Percentiles rank a stretch among this genome's conserved stretches.
Conservation (phyloP, 2,329 filamentous ascomycete species). For the Colletotrichum chlorophyti region DNA sequence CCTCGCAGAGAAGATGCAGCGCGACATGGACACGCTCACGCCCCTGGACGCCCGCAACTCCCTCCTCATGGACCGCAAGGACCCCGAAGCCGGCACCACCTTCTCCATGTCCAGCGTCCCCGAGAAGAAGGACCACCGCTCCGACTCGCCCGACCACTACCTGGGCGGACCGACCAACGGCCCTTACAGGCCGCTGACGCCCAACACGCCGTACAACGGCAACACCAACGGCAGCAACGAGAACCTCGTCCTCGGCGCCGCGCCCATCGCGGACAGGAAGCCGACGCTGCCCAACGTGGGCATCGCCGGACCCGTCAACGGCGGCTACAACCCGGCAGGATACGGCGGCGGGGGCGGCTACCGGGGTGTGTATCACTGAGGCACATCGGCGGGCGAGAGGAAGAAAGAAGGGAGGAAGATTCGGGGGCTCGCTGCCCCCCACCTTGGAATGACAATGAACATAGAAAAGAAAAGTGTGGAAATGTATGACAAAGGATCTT, state of each 20-base stretch:
- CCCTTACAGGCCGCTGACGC: conserved; percentile 46
- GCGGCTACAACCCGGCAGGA: conserved; percentile 8
- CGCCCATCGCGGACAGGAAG: conserved; percentile 43
- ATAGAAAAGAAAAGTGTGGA: conserved; percentile 21
- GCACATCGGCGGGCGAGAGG: neutral
- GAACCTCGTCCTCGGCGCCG: conserved; percentile 46
- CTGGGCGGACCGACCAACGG: conserved; percentile 28
- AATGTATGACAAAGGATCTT: conserved; percentile 22
- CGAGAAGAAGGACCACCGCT: conserved; percentile 39
- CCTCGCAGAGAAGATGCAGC: conserved; percentile 72
- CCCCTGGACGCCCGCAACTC: conserved; percentile 88
- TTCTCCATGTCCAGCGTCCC: conserved; percentile 46
- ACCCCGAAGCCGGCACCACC: conserved; percentile 43
- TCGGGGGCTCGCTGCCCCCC: neutral
- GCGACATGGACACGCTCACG: conserved; percentile 82
- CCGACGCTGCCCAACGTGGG: conserved; percentile 41
- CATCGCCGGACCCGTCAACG: too few species aligned
- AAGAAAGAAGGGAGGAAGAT: neutral
- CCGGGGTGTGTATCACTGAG: conserved; percentile 26
- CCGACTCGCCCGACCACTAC: conserved; percentile 42
- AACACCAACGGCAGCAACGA: conserved; percentile 42
- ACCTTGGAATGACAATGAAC: conserved; percentile 20
- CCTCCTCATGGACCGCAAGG: conserved; percentile 70
- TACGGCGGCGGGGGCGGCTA: conserved; percentile 25
- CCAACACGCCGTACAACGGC: conserved; percentile 34